These are phyloP conservation scores for Globisporangium middletonii DNA, from an alignment of 352 stramenopile species.

Conservation along the genomic window DNA sequence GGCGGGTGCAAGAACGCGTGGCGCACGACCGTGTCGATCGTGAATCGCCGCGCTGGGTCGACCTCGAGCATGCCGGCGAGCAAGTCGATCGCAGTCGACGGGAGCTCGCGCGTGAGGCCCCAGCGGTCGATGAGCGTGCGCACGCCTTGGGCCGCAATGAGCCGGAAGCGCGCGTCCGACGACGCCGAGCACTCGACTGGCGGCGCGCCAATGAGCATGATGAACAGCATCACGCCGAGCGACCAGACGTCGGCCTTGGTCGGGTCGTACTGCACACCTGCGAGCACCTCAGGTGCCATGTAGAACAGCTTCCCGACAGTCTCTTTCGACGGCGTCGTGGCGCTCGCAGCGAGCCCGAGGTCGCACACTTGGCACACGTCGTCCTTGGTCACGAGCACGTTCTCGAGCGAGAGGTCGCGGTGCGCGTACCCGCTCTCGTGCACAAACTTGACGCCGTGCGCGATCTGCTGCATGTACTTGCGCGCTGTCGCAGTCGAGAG, in stretches of 20 bases:
- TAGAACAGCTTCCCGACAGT: constrained; percentile 84
- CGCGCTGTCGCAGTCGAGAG: constrained; percentile 27
- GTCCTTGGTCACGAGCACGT: constrained; percentile 69
- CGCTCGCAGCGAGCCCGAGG: constrained; percentile 64
- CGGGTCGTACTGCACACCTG: constrained; percentile 48
- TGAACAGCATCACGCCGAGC: constrained; percentile 82
- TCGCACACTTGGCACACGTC: constrained; percentile 78
- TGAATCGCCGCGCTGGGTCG: constrained; percentile 43
- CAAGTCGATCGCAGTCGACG: constrained; percentile 51
- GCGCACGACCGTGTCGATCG: constrained; percentile 51
- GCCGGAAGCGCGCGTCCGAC: constrained; percentile 52
- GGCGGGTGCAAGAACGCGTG: constrained; percentile 48
- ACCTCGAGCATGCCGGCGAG: constrained; percentile 57
- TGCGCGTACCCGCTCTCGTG: constrained; percentile 73
- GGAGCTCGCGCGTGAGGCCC: constrained; percentile 53
- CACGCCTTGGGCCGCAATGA: constrained; percentile 54
- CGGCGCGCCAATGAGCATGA: constrained; percentile 67
- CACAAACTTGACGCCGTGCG: constrained; percentile 63
- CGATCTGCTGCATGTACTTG: constrained; percentile 69
- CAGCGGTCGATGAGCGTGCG: constrained; percentile 60
- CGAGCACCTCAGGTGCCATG: constrained; percentile 81
- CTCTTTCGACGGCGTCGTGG: constrained; percentile 32
- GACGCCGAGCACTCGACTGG: constrained; percentile 55
- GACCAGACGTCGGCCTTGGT: constrained; percentile 83
- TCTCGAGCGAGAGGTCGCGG: constrained; percentile 81